Evolutionary conservation across 129 eudicot species (phyloP), one percentile per base, ranked within the genome.

Genomic region (Artemisia argyi): DNA sequence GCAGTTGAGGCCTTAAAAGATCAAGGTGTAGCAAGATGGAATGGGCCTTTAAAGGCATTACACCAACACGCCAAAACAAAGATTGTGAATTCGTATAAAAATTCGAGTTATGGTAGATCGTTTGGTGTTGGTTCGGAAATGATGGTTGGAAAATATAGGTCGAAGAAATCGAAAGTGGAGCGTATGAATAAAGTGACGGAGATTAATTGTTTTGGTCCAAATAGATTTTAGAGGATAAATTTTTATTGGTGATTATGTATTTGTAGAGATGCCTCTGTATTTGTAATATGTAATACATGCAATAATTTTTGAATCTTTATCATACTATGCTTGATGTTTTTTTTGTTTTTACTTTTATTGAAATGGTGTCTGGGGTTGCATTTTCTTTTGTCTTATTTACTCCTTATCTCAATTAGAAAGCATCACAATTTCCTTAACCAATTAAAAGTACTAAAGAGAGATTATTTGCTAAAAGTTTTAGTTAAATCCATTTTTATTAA

Each of bases 1-100:
- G 88, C 88, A 2, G 84, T 89, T 35, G 96, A 86, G 48, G 92
- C 87, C 14, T 56, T 89, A 64, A 89, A 89, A 84, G 92, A 89
- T 83, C 88, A 89, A 76, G 54, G 94, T 74, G 54, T 80, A 60
- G 84, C 87, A 16, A 69, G 90, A 15, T 85, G 95, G 90, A 87
- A 82, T 39, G 86, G 85, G 9, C 82, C 84, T 1, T 49, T 85
- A 0, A 78, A 71, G 20, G 79, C 82, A 0, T 72, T 85, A 57
- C 91, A 88, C 3, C 66, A 79, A 5, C 76, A 81, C 11, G 85
- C 81, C 4, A 87, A 90, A 72, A 63, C 75, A 28, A 87, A 78
- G 15, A 51, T 82, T 0, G 77, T 72, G 17, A 61, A 69, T 65
- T 79, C 83, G 3, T 62, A 66, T 67, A 69, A 68, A 4, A 79